Evolutionary conservation across 192 early-diverging fungal species (phyloP), one percentile per base, ranked within the genome.

Genomic region (Backusella parvicylindrica): DNA sequence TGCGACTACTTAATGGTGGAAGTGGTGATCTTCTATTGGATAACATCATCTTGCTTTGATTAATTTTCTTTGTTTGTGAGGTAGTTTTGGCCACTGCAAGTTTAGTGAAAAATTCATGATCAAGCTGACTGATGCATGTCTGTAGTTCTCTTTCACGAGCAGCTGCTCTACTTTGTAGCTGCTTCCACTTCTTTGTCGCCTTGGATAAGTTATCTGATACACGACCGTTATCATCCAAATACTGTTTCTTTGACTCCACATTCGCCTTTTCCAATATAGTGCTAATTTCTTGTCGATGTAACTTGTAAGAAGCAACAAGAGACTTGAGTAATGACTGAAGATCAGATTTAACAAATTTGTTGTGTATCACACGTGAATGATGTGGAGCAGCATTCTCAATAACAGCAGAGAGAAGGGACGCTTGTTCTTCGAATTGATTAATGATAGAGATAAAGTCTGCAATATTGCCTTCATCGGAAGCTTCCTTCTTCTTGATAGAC

Each of bases 61-160:
- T 66, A 16, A 0, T 35, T 35, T 33, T 66, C 15, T 15, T 66
- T 35, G 64, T 68, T 26, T 41, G 36, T 32, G 76, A 32, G 5
- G 40, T 72, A 0, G 76, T 53, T 60, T 77, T 77, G 6, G 76
- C 71, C 50, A 72, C 66, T 3, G 76, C 76, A 47, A 77, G 60
- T 31, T 77, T 77, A 23, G 76, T 81, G 65, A 78, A 82, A 47
- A 79, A 82, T 64, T 78, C 77, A 64, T 82, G 81, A 33, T 78
- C 71, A 30, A 82, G 70, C 16, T 67, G 33, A 23, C 66, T 72
- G 21, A 82, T 73, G 56, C 81, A 82, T 47, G 65, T 78, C 26
- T 79, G 77, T 16, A 89, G 68, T 50, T 86, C 86, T 43, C 87
- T 77, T 70, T 77, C 83, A 72, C 83, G 82, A 38, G 81, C 81